phyloP scores from a whole-genome alignment of 2,329 filamentous ascomycete species.

The Neofusicoccum kwambonambiense region DNA sequence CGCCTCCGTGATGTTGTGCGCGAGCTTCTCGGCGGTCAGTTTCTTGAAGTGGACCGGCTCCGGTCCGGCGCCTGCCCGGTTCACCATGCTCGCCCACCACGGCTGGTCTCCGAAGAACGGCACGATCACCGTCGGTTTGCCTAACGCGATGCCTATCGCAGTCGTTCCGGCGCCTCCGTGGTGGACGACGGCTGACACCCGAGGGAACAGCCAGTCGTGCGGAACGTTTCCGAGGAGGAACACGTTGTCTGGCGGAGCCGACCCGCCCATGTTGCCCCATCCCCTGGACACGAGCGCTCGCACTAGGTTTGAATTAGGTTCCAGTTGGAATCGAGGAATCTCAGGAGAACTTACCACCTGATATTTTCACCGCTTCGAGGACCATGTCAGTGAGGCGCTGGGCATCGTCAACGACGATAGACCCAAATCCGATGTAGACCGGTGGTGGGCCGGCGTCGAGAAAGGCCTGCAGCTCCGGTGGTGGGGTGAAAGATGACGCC shows the following conservation, averaged over 20 bases:
- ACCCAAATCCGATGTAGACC: constrained; percentile 75
- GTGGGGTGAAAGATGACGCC: constrained; percentile 61
- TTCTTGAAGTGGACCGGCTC: constrained; percentile 67
- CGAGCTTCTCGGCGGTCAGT: constrained; percentile 67
- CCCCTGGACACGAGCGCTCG: constrained; percentile 72
- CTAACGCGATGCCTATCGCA: constrained; percentile 70
- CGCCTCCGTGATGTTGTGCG: constrained; percentile 60
- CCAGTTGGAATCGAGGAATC: no score
- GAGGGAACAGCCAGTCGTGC: constrained; percentile 70
- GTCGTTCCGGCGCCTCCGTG: constrained; percentile 70
- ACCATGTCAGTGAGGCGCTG: constrained; percentile 69
- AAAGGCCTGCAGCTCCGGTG: constrained; percentile 48
- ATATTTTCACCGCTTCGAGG: constrained; percentile 63
- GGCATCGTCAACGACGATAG: constrained; percentile 72
- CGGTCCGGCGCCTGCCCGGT: constrained; percentile 63
- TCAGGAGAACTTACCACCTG: constrained; percentile 42
- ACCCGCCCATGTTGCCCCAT: constrained; percentile 68
- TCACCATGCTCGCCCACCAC: constrained; percentile 74
- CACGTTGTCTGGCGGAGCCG: constrained; percentile 55
- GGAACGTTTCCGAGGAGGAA: constrained; percentile 73
- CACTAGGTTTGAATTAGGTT: constrained; percentile 36
- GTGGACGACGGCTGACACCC: constrained; percentile 9
- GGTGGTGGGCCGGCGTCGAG: constrained; percentile 50
- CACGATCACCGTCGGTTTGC: constrained; percentile 71
- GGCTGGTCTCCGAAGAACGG: constrained; percentile 79